A percentile compares a stretch with the other conserved stretches of the same genome.
These are phyloP conservation scores for Hypomyces rosellus DNA, from an alignment of 2,329 filamentous ascomycete genomes.

Conservation along the genomic window DNA sequence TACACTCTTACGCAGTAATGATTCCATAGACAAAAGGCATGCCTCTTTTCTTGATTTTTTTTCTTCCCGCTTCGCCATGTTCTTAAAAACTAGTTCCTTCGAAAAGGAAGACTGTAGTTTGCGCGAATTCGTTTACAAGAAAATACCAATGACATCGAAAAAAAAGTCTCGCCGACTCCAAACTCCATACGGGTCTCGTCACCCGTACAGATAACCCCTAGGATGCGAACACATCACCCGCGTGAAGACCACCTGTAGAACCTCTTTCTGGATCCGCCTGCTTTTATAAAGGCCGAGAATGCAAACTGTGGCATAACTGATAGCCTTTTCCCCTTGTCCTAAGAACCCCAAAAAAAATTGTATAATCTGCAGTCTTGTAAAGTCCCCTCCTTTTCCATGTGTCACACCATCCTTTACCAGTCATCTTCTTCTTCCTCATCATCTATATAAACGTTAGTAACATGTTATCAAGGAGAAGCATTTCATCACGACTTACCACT, in stretches of 20 bases:
- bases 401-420: constrained; percentile 40
- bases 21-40: constrained; percentile 22
- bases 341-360: not conserved
- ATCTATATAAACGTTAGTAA: constrained; percentile 41
- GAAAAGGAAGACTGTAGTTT: constrained; percentile 6
- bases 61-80: constrained; percentile 5
- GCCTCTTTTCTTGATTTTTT: constrained; percentile 14
- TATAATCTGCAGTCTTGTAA: not conserved
- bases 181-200: constrained; percentile 1
- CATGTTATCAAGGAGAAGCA: not conserved
- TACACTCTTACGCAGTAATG: constrained; percentile 13
- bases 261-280: not conserved
- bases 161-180: constrained; percentile 1
- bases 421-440: constrained; percentile 74
- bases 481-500: constrained; percentile 64
- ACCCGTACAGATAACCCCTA: not conserved
- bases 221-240: not conserved
- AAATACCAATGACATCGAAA: constrained; percentile 1
- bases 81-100: not conserved
- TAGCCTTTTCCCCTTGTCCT: too few species aligned
- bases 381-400: not conserved
- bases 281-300: not conserved
- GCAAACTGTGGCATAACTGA: not conserved
- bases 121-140: not conserved
- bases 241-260: not conserved